These are phyloP conservation scores for Lodderomyces orthopsilosis DNA, from an alignment of 1,139 yeast genomes.

Conservation along the genomic window DNA sequence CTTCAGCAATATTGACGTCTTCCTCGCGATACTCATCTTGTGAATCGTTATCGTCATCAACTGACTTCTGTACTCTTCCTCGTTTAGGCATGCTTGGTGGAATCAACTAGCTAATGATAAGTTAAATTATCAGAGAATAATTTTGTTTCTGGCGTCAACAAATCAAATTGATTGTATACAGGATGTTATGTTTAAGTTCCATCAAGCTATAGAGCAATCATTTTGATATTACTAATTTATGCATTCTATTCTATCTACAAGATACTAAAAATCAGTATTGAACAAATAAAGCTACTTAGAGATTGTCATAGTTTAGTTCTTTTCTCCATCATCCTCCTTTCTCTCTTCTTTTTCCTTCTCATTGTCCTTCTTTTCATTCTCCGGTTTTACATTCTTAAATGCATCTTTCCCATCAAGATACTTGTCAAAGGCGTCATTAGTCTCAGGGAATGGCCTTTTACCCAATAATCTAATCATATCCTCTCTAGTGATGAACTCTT, in stretches of 20 bases:
- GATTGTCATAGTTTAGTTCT: neutral
- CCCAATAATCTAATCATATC: constrained; percentile 89
- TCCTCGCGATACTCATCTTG: constrained; percentile 2
- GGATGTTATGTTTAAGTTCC: no score
- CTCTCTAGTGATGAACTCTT: constrained; percentile 85
- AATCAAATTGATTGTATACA: neutral
- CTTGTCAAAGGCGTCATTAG: constrained; percentile 91
- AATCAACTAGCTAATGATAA: neutral
- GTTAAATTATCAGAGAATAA: neutral
- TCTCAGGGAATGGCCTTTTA: constrained; percentile 85
- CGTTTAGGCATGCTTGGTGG: constrained; percentile 1
- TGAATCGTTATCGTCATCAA: constrained; percentile 2
- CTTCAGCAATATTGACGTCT: constrained; percentile 1
- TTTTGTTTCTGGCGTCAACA: neutral
- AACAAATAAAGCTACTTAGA: neutral
- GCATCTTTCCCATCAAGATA: constrained; percentile 50
- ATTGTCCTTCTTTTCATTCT: constrained; percentile 25
- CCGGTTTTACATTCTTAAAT: constrained; percentile 26
- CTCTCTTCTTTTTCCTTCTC: constrained; percentile 11
- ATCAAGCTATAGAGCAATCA: no score
- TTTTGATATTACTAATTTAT: neutral
- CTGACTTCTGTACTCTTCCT: neutral
- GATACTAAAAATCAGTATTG: neutral
- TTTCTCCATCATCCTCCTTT: constrained; percentile 2
- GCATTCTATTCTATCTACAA: constrained; percentile 1